Evolutionary conservation across 208 protist species (phyloP), one percentile per base, ranked within the genome.

Genomic region (Porcisia hertigi): DNA sequence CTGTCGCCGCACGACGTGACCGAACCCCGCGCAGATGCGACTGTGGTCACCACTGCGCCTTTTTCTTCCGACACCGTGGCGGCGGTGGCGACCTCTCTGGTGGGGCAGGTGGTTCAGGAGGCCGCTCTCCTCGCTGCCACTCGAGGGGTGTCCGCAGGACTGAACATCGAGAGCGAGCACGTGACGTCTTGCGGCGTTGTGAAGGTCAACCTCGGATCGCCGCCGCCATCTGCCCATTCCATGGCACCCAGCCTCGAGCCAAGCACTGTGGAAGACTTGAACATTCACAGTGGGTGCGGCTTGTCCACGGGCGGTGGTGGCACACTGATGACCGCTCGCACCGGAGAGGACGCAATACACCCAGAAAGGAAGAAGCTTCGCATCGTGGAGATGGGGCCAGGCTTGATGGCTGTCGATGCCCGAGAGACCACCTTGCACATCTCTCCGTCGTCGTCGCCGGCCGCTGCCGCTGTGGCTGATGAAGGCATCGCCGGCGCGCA

Each of bases 381-480:
- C 66, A 70, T 70, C 39, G 63, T 20, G 14, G 77, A 82, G 16
- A 60, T 73, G 14, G 53, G 72, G 6, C 59, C 58, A 6, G 72
- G 66, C 16, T 70, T 73, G n/a, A 64, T 54, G 8, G 23, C n/a
- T 41, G 58, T 57, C 14, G 77, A 73, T 36, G 67, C 66, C 12
- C 64, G 71, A 41, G 77, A 81, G 36, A 49, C 14, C 18, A 43
- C 71, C 11, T 41, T 81, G 65, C 71, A 54, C 9, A 57, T 57
- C 47, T 66, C 57, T 25, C 77, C 66, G 18, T 72, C 64, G 5
- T 34, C 54, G 1, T 72, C 71, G 23, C 63, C 77, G 11, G 55
- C 70, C 25, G 69, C 70, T 11, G 39, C 70, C 34, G 55, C 55
- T 14, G n/a, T 63, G 23, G 70, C 70, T 3, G 70, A 3, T 4